Evolutionary conservation across 306 rosid genomes (phyloP).

Genomic region (Vicia faba): DNA sequence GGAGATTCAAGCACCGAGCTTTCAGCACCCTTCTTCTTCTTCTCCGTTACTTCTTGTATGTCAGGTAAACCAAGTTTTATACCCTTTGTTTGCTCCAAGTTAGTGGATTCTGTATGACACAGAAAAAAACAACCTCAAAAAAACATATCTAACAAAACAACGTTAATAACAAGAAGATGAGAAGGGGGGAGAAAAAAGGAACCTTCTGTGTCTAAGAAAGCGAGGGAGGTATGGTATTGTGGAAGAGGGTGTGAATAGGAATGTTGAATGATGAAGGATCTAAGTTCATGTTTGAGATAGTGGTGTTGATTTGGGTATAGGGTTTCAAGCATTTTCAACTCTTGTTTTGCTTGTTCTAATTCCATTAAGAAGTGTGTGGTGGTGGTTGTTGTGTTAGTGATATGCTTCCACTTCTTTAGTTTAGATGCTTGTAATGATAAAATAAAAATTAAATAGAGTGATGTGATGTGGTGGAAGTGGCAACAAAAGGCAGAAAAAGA

Average conservation of each 20-base stretch:
- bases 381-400: not conserved
- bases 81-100: constrained; percentile 39
- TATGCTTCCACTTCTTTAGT: not conserved
- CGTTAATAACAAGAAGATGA: not conserved
- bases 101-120: constrained; percentile 51
- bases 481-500: constrained; percentile 34
- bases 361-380: constrained; percentile 32
- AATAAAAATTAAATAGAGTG: not conserved
- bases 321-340: constrained; percentile 51
- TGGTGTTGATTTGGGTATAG: constrained; percentile 52
- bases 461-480: constrained; percentile 33
- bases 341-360: constrained; percentile 51
- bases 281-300: constrained; percentile 51
- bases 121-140: constrained; percentile 9
- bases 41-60: not conserved
- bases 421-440: not conserved
- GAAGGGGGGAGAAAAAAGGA: not conserved
- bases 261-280: constrained; percentile 46
- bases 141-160: not conserved
- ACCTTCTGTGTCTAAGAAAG: constrained; percentile 52
- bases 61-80: not conserved
- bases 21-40: constrained; percentile 20
- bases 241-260: constrained; percentile 22
- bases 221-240: constrained; percentile 10
- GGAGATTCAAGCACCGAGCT: constrained; percentile 32